phyloP scores from a whole-genome alignment of 805 yeast genomes.

The Candida morakotiae region DNA sequence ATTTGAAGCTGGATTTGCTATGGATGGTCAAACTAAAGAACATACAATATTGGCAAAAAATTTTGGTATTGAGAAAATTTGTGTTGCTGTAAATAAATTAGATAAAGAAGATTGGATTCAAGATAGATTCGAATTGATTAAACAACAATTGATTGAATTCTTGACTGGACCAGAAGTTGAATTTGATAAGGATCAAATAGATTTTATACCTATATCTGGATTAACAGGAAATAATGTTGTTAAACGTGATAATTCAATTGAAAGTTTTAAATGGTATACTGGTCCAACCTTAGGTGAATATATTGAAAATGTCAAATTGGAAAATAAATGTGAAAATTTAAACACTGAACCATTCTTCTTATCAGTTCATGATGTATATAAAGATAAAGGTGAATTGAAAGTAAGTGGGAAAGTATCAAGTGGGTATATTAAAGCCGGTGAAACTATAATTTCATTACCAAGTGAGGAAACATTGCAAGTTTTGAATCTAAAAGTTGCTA shows the following conservation, averaged over 20 bases:
- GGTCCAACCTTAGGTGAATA: constrained; percentile 41
- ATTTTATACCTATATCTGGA: constrained; percentile 68
- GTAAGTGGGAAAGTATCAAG: constrained; percentile 63
- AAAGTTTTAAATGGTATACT: constrained; percentile 40
- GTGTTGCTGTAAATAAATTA: constrained; percentile 68
- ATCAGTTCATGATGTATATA: constrained; percentile 59
- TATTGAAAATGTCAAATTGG: constrained; percentile 30
- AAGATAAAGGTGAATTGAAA: constrained; percentile 44
- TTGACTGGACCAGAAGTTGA: constrained; percentile 49
- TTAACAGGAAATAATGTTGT: constrained; percentile 64
- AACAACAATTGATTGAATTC: constrained; percentile 45
- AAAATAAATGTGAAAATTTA: constrained; percentile 13
- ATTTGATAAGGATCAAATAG: constrained; percentile 36
- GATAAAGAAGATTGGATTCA: constrained; percentile 60
- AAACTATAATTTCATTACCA: constrained; percentile 56
- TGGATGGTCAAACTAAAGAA: constrained; percentile 75
- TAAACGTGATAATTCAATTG: constrained; percentile 30
- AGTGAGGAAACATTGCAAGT: constrained; percentile 41
- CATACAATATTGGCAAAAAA: constrained; percentile 67
- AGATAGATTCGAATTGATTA: constrained; percentile 49
- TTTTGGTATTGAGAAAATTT: constrained; percentile 57
- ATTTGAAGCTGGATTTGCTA: constrained; percentile 64
- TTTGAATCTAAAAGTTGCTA: constrained; percentile 32
- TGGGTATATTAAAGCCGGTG: constrained; percentile 71
- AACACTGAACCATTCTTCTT: constrained; percentile 47